phyloP scores from a whole-genome alignment of 106 monocot species.

The Dactylorhiza incarnata region DNA sequence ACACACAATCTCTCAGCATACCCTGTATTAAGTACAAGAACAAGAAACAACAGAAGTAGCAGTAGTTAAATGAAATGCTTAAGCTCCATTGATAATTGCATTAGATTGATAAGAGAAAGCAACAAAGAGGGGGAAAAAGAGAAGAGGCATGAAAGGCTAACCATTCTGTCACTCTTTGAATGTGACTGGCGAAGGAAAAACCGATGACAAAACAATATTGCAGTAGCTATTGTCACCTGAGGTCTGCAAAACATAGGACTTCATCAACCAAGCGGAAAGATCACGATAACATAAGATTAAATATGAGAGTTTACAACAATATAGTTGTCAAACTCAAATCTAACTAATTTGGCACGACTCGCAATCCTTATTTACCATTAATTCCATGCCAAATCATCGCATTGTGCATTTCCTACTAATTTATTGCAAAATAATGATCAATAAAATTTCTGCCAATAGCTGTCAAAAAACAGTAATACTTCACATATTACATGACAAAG shows the following conservation, averaged over 20 bases:
- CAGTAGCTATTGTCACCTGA: constrained; percentile 65
- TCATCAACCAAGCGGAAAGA: background rate
- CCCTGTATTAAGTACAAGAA: background rate
- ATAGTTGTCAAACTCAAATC: background rate
- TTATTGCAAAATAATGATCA: background rate
- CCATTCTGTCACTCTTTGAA: constrained; percentile 62
- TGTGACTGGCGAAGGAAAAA: constrained; percentile 82
- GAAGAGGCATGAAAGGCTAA: constrained; percentile 16
- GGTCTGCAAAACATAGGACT: constrained; percentile 28
- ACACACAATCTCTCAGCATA: no score
- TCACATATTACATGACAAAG: background rate
- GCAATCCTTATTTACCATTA: background rate
- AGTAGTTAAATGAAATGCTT: background rate
- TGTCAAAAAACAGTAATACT: no score
- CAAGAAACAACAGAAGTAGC: background rate
- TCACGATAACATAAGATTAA: background rate
- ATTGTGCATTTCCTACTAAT: background rate
- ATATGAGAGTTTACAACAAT: background rate
- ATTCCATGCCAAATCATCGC: background rate
- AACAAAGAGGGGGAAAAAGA: constrained; percentile 3
- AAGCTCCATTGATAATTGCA: background rate
- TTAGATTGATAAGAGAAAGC: background rate
- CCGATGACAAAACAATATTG: constrained; percentile 66
- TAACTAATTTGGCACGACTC: background rate
- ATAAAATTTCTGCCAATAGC: background rate